A percentile compares a stretch with the other conserved stretches of the same genome.
Evolutionary conservation across 2,329 filamentous ascomycete species (phyloP).

Genomic region (Alternaria burnsii): DNA sequence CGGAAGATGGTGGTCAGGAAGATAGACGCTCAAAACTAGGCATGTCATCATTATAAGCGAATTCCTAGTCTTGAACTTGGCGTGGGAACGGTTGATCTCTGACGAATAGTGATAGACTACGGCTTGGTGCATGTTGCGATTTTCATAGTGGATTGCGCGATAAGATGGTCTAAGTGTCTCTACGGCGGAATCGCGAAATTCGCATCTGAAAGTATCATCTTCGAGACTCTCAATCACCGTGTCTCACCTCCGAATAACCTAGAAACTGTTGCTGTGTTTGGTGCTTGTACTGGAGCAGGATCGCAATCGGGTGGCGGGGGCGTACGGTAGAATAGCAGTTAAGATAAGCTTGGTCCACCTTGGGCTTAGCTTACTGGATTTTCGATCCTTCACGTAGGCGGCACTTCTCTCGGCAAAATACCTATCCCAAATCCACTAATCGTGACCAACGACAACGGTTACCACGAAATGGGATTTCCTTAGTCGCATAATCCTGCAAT

Average conservation of each 20-base stretch:
- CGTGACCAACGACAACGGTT: not conserved
- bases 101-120: slow-evolving; percentile 5
- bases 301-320: slow-evolving; percentile 9
- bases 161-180: slow-evolving; percentile 6
- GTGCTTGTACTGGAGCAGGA: not conserved
- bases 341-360: slow-evolving; percentile 2
- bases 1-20: not conserved
- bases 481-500: not conserved
- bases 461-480: not conserved
- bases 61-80: slow-evolving; percentile 23
- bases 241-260: not conserved
- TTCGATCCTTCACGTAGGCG: slow-evolving; percentile 4
- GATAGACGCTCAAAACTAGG: not conserved
- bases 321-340: slow-evolving; percentile 1
- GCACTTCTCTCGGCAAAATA: slow-evolving; percentile 3
- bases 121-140: slow-evolving; percentile 24
- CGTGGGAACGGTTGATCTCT: slow-evolving; percentile 6
- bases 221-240: not conserved
- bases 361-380: slow-evolving; percentile 1
- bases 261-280: not conserved
- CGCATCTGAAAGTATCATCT: not conserved
- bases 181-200: not conserved
- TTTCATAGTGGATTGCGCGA: slow-evolving; percentile 19
- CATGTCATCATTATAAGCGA: slow-evolving; percentile 19
- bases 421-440: not conserved